Evolutionary conservation across 225 moss, liverwort and hornwort species (phyloP).

Genomic region (Polytrichum formosum): DNA sequence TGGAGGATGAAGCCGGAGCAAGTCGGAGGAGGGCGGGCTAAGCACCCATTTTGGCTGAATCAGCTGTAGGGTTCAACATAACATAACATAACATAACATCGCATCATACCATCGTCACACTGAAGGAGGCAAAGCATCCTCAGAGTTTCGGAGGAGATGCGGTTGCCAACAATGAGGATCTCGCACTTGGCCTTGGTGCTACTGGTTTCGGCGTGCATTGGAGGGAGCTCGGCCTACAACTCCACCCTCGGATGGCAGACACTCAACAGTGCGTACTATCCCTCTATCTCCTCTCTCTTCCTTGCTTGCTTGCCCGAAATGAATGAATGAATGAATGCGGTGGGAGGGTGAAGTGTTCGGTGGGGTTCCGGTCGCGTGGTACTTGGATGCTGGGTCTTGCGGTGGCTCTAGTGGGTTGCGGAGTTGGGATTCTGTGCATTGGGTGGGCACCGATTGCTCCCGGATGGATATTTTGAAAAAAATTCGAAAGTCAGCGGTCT

Average conservation of each 20-base stretch:
- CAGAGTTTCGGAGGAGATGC: no score
- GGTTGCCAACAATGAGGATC: slow-evolving; percentile 1
- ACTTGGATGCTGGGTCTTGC: background rate
- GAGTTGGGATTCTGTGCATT: background rate
- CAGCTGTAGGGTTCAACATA: no score
- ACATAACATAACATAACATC: no score
- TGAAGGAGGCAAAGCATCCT: no score
- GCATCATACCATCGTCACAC: no score
- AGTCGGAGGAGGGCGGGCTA: no score
- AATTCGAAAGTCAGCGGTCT: no score
- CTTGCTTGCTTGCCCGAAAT: no score
- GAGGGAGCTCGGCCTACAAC: slow-evolving; percentile 1
- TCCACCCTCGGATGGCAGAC: slow-evolving; percentile 9
- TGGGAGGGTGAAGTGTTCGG: background rate
- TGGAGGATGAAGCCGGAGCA: no score
- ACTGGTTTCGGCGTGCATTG: background rate
- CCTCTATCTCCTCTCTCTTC: no score
- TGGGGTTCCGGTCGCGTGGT: background rate
- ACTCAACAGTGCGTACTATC: background rate
- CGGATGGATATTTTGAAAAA: background rate
- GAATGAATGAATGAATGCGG: no score
- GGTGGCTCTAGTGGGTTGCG: background rate
- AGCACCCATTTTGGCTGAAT: no score
- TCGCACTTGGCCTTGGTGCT: background rate
- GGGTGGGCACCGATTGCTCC: background rate